These are phyloP conservation scores for Penicillium soppii DNA, from an alignment of 495 filamentous ascomycete genomes.

Conservation along the genomic window DNA sequence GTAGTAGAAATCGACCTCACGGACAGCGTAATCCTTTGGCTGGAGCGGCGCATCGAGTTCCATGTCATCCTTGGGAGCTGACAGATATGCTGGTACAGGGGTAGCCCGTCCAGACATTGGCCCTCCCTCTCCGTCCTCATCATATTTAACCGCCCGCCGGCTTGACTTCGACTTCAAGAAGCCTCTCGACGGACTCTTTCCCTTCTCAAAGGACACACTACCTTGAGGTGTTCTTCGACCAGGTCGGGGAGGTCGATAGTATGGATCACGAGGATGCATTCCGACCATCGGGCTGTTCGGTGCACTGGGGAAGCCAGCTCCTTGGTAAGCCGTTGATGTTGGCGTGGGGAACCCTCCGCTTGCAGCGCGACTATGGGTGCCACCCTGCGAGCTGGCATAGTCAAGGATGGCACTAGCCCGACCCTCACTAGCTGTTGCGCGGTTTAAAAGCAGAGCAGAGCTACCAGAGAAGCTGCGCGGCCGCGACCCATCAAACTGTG, in stretches of 20 bases:
- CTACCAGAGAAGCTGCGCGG: conserved; percentile 82
- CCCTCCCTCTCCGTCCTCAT: conserved; percentile 44
- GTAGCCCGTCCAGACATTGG: conserved; percentile 52
- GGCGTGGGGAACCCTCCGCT: conserved; percentile 61
- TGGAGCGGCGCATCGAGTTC: conserved; percentile 51
- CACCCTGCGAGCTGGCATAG: conserved; percentile 44
- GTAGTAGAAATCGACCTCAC: conserved; percentile 95
- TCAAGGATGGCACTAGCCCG: conserved; percentile 47
- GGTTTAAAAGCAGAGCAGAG: conserved; percentile 69
- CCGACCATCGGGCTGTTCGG: conserved; percentile 46
- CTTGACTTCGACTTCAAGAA: conserved; percentile 37
- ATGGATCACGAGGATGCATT: conserved; percentile 60
- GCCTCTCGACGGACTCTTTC: conserved; percentile 33
- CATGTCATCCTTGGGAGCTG: conserved; percentile 52
- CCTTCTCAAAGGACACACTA: conserved; percentile 37
- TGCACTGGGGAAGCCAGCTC: conserved; percentile 45
- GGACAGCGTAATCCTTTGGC: conserved; percentile 80
- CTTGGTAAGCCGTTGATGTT: conserved; percentile 69
- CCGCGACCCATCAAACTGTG: conserved; percentile 64
- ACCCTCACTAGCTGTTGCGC: conserved; percentile 48
- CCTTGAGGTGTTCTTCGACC: conserved; percentile 59
- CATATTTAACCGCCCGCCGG: conserved; percentile 29
- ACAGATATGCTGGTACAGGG: conserved; percentile 52
- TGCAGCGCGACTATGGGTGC: conserved; percentile 45
- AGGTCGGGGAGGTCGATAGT: conserved; percentile 79